Percentiles rank a stretch among this genome's conserved stretches.
Conservation (phyloP, 2,329 filamentous ascomycete species). For the Septoria linicola region DNA sequence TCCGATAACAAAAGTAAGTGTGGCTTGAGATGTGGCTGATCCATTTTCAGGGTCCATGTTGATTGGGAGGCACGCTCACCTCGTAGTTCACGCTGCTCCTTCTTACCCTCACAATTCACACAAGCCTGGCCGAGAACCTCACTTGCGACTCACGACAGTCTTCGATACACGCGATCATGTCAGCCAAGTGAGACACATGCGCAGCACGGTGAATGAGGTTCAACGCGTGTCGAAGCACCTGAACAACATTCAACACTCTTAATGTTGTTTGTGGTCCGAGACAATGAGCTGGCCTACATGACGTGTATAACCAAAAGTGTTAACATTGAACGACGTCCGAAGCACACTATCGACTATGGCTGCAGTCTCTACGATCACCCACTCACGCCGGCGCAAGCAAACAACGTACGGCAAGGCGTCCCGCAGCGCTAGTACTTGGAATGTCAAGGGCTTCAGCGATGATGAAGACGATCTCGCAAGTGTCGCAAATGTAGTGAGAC, state of each 20-base stretch:
- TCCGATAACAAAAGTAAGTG: constrained; percentile 6
- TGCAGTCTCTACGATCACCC: constrained; percentile 16
- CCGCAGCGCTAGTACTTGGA: constrained; percentile 24
- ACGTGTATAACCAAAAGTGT: too few species aligned
- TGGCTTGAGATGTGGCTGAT: too few species aligned
- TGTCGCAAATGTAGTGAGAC: not conserved
- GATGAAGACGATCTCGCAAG: constrained; percentile 25
- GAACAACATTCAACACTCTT: too few species aligned
- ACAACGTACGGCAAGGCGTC: constrained; percentile 29
- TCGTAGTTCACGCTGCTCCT: not conserved
- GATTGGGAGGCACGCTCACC: too few species aligned
- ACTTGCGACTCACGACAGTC: not conserved
- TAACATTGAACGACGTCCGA: too few species aligned
- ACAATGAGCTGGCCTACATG: too few species aligned
- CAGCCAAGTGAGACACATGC: constrained; percentile 1
- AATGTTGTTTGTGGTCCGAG: too few species aligned
- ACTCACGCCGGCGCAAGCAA: constrained; percentile 28
- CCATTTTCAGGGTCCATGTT: not conserved
- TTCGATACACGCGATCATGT: not conserved
- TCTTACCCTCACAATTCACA: too few species aligned
- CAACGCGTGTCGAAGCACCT: too few species aligned
- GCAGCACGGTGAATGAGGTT: too few species aligned
- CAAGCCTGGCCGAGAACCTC: too few species aligned
- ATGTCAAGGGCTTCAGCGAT: constrained; percentile 17
- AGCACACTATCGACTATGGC: constrained; percentile 15